Base-by-base conservation (phyloP, 192 early-diverging fungal genomes). In the Coemansia sp. region DNA sequence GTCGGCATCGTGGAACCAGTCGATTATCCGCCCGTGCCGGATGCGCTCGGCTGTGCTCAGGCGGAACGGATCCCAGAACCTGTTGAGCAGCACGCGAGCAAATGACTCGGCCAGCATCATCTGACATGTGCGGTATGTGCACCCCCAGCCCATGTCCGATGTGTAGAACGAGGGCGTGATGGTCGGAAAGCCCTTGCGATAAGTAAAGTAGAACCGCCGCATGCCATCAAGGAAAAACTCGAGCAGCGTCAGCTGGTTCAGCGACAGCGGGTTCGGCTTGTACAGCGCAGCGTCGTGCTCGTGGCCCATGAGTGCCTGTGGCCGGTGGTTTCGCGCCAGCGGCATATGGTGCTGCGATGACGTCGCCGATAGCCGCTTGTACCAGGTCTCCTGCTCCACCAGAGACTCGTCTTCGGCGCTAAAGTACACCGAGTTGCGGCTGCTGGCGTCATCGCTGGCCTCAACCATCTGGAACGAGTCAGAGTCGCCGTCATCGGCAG, bases 91-190 rank as follows among this genome's bases (percentile, higher is more conserved):
- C 57, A 84, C 70, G 33, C 77, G 70, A 43, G 73, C 61, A 79
- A 76, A 84, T 33, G 73, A 66, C 67, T 76, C 70, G 11, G 82
- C 82, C 16, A 84, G 69, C 71, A 84, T 67, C 82, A 84, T 84
- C 73, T 84, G 82, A 57, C 82, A 76, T 14, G 82, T 79, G 63
- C 82, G 73, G 69, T 84, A 79, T 20, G 77, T 84, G 64, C 82
- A 84, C 3, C 82, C 82, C 82, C 82, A 84, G 28, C 82, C 82
- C 70, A 79, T 79, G 63, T 84, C 82, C 14, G 82, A 84, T 14
- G 82, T 84, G 73, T 84, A 84, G 53, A 79, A 84, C 36, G 82
- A 84, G 33, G 77, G 73, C 47, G 79, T 82, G 39, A 82, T 82
- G 11, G 79, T 82, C 35, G 79, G 73, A 23, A 82, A 82, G 25